Evolutionary conservation across 1,284 basidiomycete species (phyloP).

Genomic region (Anthracocystis setariae): DNA sequence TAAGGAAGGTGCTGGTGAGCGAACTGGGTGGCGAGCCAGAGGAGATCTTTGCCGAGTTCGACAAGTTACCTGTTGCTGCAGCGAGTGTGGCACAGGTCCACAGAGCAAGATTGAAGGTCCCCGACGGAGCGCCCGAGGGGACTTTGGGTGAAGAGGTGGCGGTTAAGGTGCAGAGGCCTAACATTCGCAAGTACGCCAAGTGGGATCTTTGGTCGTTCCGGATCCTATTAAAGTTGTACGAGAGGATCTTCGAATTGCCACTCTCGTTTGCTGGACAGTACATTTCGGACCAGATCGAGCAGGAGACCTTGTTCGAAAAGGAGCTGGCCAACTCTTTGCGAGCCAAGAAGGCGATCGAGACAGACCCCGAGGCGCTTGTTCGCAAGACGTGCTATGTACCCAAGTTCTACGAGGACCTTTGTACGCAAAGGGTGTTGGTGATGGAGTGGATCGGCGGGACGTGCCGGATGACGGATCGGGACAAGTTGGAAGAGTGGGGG

Average conservation of each 20-base stretch:
- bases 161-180: conserved; percentile 61
- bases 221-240: conserved; percentile 55
- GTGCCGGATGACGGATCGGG: conserved; percentile 56
- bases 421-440: conserved; percentile 49
- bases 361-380: conserved; percentile 45
- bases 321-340: conserved; percentile 52
- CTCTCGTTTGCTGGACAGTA: conserved; percentile 54
- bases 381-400: conserved; percentile 59
- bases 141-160: conserved; percentile 48
- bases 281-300: conserved; percentile 60
- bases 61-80: conserved; percentile 53
- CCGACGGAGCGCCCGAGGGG: conserved; percentile 14
- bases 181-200: conserved; percentile 58
- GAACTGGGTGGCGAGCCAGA: conserved; percentile 53
- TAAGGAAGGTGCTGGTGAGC: conserved; percentile 46
- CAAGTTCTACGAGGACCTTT: conserved; percentile 43
- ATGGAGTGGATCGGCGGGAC: conserved; percentile 61
- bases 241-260: conserved; percentile 59
- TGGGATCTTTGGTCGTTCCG: conserved; percentile 60
- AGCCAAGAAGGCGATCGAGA: conserved; percentile 50
- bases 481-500: conserved; percentile 52
- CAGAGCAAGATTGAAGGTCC: conserved; percentile 42
- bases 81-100: conserved; percentile 63
- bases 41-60: conserved; percentile 51
- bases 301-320: conserved; percentile 54